Evolutionary conservation across 139 green algal genomes (phyloP).

Genomic region (Tetradesmus lagerheimii): DNA sequence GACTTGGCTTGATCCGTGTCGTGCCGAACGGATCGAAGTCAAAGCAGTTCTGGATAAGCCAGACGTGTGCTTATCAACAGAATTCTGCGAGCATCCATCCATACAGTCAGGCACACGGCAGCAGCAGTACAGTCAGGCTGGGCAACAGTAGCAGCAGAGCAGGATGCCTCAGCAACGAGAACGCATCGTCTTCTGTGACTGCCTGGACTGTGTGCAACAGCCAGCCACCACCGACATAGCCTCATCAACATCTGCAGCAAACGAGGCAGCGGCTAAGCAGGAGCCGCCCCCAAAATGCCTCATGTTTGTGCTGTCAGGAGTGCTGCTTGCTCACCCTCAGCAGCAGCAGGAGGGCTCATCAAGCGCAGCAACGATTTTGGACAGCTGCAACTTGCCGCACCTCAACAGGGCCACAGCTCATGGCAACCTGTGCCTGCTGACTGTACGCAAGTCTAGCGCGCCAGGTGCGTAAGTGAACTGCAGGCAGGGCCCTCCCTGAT

Average conservation of each 20-base stretch:
- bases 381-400: conserved; percentile 53
- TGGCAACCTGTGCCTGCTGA: conserved; percentile 63
- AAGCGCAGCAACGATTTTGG: conserved; percentile 8
- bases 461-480: not conserved
- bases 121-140: not conserved
- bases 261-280: conserved; percentile 51
- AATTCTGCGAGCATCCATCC: too few species aligned
- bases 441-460: conserved; percentile 18
- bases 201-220: conserved; percentile 56
- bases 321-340: not conserved
- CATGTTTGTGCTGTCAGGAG: conserved; percentile 55
- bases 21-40: not conserved
- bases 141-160: not conserved
- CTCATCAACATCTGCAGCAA: conserved; percentile 33
- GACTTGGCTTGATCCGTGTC: not conserved
- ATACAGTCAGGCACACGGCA: not conserved
- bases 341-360: not conserved
- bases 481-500: too few species aligned
- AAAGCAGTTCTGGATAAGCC: not conserved
- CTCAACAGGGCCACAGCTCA: conserved; percentile 56
- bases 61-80: too few species aligned
- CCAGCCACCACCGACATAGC: conserved; percentile 27
- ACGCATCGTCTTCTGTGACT: conserved; percentile 66
- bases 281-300: conserved; percentile 70
- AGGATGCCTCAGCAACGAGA: conserved; percentile 54